Evolutionary conservation across 345 rosid genomes (phyloP).

Genomic region (Arabidopsis suecica): DNA sequence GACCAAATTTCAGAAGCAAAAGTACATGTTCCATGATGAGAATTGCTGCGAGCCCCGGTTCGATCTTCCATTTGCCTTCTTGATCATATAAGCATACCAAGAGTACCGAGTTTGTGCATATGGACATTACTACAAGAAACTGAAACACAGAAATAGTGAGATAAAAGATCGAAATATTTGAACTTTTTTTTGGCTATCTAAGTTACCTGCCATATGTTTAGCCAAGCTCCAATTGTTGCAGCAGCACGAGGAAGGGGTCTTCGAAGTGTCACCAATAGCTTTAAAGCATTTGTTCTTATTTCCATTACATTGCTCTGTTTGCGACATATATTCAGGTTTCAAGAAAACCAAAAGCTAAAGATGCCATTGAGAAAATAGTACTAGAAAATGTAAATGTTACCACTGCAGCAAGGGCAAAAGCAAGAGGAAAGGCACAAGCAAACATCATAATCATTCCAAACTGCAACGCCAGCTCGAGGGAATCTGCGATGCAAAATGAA

Average conservation of each 20-base stretch:
- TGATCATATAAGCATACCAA: conserved; percentile 83
- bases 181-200: not conserved
- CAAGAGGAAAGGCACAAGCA: conserved; percentile 94
- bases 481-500: conserved; percentile 55
- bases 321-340: conserved; percentile 18
- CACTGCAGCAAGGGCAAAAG: conserved; percentile 77
- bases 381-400: conserved; percentile 41
- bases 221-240: conserved; percentile 91
- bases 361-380: conserved; percentile 5
- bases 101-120: conserved; percentile 89
- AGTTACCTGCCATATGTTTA: conserved; percentile 89
- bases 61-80: conserved; percentile 92
- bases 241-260: conserved; percentile 89
- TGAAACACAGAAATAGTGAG: conserved; percentile 41
- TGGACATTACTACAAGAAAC: conserved; percentile 88
- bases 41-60: conserved; percentile 88
- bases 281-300: conserved; percentile 87
- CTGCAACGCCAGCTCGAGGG: conserved; percentile 82
- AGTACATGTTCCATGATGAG: conserved; percentile 85
- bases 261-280: conserved; percentile 71
- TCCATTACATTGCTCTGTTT: conserved; percentile 77
- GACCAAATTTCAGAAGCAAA: conserved; percentile 77
- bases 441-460: conserved; percentile 99
- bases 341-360: conserved; percentile 2
- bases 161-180: not conserved